A percentile compares a stretch with the other conserved stretches of the same genome.
Evolutionary conservation across 208 protist genomes (phyloP).

Genomic region (Trypanosoma avium): DNA sequence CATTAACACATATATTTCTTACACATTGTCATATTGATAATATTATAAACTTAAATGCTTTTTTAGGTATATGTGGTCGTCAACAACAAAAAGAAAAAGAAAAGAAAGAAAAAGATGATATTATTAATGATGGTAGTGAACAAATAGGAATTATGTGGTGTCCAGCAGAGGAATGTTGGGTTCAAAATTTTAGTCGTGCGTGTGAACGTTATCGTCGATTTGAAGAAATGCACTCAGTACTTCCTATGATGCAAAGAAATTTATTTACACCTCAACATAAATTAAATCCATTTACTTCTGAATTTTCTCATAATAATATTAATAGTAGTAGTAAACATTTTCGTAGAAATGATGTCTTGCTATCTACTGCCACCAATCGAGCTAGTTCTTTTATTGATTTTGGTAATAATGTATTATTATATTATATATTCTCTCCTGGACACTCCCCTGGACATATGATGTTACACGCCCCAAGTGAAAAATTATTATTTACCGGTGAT

Average conservation of each 20-base stretch:
- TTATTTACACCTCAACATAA: constrained; percentile 45
- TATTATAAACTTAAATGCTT: constrained; percentile 79
- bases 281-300: not conserved
- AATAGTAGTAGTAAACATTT: constrained; percentile 25
- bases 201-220: constrained; percentile 78
- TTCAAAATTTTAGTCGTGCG: constrained; percentile 68
- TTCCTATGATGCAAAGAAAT: constrained; percentile 68
- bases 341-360: constrained; percentile 64
- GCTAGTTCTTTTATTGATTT: constrained; percentile 82
- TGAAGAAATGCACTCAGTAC: constrained; percentile 59
- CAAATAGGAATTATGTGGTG: constrained; percentile 77
- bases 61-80: constrained; percentile 60
- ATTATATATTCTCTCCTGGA: constrained; percentile 88
- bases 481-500: constrained; percentile 86
- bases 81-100: constrained; percentile 2
- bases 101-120: not conserved
- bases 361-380: constrained; percentile 78
- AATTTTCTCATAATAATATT: not conserved
- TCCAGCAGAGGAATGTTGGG: constrained; percentile 75
- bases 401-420: constrained; percentile 64
- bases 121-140: constrained; percentile 10
- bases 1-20: constrained; percentile 76
- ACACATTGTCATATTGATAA: constrained; percentile 91
- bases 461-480: constrained; percentile 79
- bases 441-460: constrained; percentile 91